These are phyloP conservation scores for Serendipita sp. DNA, from an alignment of 768 basidiomycete genomes.

Conservation along the genomic window DNA sequence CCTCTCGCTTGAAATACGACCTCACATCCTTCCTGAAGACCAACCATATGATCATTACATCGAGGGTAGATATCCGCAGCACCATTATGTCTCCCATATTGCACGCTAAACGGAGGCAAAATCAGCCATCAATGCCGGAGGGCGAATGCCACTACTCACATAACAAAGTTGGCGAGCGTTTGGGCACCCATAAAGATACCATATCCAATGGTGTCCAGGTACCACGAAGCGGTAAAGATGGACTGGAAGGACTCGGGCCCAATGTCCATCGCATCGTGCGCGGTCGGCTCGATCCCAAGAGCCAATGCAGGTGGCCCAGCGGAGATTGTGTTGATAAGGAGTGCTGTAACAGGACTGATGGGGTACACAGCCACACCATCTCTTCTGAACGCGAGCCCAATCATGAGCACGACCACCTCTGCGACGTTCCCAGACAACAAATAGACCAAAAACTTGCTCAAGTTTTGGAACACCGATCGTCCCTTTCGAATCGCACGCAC, in stretches of 20 bases:
- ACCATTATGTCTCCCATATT: conserved; percentile 21
- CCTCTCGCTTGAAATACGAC: conserved; percentile 26
- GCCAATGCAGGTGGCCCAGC: conserved; percentile 42
- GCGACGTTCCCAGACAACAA: conserved; percentile 39
- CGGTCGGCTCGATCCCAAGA: conserved; percentile 35
- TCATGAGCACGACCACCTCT: conserved; percentile 37
- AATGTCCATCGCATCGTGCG: conserved; percentile 29
- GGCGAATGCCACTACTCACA: conserved; percentile 17
- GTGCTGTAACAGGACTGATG: conserved; percentile 35
- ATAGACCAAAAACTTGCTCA: conserved; percentile 24
- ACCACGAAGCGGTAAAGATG: conserved; percentile 25
- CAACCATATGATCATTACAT: conserved; percentile 1
- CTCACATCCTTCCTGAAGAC: conserved; percentile 14
- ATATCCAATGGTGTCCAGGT: conserved; percentile 23
- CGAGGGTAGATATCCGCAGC: conserved; percentile 17
- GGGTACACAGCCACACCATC: conserved; percentile 38
- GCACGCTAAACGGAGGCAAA: conserved; percentile 15
- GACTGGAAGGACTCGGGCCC: conserved; percentile 26
- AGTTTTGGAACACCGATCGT: conserved; percentile 21
- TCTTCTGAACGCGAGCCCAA: conserved; percentile 41
- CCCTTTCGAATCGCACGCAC: conserved; percentile 50
- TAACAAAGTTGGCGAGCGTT: conserved; percentile 22
- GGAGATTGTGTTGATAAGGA: conserved; percentile 36
- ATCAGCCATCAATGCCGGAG: conserved; percentile 6
- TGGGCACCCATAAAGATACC: conserved; percentile 23